Evolutionary conservation across 2,329 filamentous ascomycete species (phyloP).

Genomic region (Elsinoe ampelina): DNA sequence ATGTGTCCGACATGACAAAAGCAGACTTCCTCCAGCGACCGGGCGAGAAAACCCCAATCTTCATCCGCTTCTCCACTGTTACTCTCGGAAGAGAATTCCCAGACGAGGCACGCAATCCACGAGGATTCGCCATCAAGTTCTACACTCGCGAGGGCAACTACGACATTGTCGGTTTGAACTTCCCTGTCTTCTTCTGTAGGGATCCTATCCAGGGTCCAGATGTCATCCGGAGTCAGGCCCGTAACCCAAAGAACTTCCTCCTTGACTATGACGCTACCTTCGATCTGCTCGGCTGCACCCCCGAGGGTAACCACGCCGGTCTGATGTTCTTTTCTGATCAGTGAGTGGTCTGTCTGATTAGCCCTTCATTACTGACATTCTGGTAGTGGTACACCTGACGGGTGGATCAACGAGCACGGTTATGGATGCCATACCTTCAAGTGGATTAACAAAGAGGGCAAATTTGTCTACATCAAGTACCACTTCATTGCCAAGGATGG

Average conservation of each 20-base stretch:
- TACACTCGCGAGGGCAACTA: slow-evolving; percentile 42
- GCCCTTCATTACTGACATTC: not conserved
- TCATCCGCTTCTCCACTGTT: slow-evolving; percentile 39
- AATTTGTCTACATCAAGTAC: slow-evolving; percentile 45
- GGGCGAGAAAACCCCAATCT: slow-evolving; percentile 36
- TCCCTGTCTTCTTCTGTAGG: slow-evolving; percentile 42
- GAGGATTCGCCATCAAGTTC: slow-evolving; percentile 43
- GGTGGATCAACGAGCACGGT: slow-evolving; percentile 35
- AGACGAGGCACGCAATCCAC: slow-evolving; percentile 38
- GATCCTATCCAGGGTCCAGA: slow-evolving; percentile 41
- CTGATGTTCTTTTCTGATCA: slow-evolving; percentile 44
- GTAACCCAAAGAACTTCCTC: slow-evolving; percentile 41
- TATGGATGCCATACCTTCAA: slow-evolving; percentile 42
- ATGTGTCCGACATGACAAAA: slow-evolving; percentile 30
- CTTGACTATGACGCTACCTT: slow-evolving; percentile 42
- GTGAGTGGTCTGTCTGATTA: not conserved
- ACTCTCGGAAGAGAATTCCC: slow-evolving; percentile 36
- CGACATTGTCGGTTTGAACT: slow-evolving; percentile 41
- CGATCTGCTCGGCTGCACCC: slow-evolving; percentile 41
- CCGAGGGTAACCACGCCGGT: slow-evolving; percentile 41
- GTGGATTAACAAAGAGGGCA: slow-evolving; percentile 39
- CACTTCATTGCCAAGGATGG: slow-evolving; percentile 41
- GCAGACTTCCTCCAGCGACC: slow-evolving; percentile 33
- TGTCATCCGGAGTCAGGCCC: slow-evolving; percentile 39
- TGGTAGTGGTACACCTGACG: slow-evolving; percentile 35